These are phyloP conservation scores for Dactylellina leptospora DNA, from an alignment of 2,329 filamentous ascomycete genomes.

Conservation along the genomic window DNA sequence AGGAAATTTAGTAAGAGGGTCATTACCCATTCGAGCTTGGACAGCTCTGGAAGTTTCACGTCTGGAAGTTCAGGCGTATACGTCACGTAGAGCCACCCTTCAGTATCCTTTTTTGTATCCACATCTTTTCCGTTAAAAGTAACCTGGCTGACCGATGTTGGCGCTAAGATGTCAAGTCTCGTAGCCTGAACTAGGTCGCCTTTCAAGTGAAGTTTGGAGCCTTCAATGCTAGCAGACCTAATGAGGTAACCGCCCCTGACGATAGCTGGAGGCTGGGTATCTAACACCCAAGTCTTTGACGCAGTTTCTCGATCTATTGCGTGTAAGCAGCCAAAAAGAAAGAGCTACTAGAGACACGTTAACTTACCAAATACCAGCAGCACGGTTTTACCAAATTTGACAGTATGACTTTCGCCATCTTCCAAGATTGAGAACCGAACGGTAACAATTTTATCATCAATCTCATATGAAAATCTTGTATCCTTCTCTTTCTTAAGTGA, in stretches of 20 bases:
- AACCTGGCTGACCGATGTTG: constrained; percentile 65
- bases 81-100: constrained; percentile 64
- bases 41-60: constrained; percentile 68
- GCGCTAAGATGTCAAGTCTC: constrained; percentile 72
- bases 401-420: constrained; percentile 13
- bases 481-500: constrained; percentile 1
- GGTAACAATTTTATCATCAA: constrained; percentile 21
- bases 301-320: constrained; percentile 30
- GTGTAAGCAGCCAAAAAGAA: neutral
- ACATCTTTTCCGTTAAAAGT: constrained; percentile 68
- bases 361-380: constrained; percentile 23
- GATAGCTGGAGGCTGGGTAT: constrained; percentile 63
- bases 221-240: constrained; percentile 68
- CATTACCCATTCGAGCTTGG: constrained; percentile 66
- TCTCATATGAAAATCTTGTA: constrained; percentile 21
- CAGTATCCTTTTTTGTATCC: constrained; percentile 59
- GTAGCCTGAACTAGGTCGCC: constrained; percentile 78
- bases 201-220: constrained; percentile 68
- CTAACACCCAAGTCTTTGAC: constrained; percentile 41
- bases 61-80: constrained; percentile 64
- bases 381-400: constrained; percentile 30
- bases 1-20: neutral
- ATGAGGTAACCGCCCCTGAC: constrained; percentile 72
- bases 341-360: neutral
- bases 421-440: constrained; percentile 34